Conservation (phyloP, 352 stramenopile species). For the Phytopythium ostracodes region DNA sequence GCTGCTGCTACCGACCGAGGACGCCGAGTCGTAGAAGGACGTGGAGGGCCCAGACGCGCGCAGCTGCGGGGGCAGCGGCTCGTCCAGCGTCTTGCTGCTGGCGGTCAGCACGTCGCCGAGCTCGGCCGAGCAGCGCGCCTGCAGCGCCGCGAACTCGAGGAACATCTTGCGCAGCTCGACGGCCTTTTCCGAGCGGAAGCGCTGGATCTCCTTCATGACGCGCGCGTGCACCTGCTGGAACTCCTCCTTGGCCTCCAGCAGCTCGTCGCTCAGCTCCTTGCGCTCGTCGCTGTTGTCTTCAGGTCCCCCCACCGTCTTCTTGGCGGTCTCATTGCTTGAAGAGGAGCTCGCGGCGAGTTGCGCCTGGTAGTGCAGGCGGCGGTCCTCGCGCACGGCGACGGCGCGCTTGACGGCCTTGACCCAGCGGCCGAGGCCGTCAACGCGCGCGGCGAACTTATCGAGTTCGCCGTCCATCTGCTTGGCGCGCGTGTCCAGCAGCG, state of each 20-base stretch:
- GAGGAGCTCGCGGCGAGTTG: slow-evolving; percentile 44
- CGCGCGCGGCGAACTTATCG: slow-evolving; percentile 49
- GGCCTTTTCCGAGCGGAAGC: slow-evolving; percentile 73
- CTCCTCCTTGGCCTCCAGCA: slow-evolving; percentile 64
- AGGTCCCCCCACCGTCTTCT: slow-evolving; percentile 22
- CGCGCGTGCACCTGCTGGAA: slow-evolving; percentile 73
- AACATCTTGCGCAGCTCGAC: slow-evolving; percentile 72
- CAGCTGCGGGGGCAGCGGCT: slow-evolving; percentile 32
- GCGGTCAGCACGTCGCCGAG: slow-evolving; percentile 42
- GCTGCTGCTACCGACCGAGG: slow-evolving; percentile 37
- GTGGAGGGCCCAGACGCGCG: slow-evolving; percentile 28
- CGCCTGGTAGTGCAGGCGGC: slow-evolving; percentile 72
- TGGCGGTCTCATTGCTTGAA: slow-evolving; percentile 3
- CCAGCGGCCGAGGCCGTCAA: slow-evolving; percentile 76
- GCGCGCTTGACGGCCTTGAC: slow-evolving; percentile 66
- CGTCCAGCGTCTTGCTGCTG: slow-evolving; percentile 40
- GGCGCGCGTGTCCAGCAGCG: slow-evolving; percentile 69
- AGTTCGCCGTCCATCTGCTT: slow-evolving; percentile 71
- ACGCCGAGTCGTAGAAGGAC: slow-evolving; percentile 35
- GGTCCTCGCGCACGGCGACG: slow-evolving; percentile 74
- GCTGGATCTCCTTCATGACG: slow-evolving; percentile 69
- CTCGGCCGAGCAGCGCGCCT: slow-evolving; percentile 47
- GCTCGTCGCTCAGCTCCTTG: slow-evolving; percentile 34
- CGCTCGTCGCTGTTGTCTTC: slow-evolving; percentile 25
- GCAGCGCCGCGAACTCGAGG: slow-evolving; percentile 59